phyloP scores from a whole-genome alignment of 1,139 yeast species.

The Kodamaea sp. region DNA sequence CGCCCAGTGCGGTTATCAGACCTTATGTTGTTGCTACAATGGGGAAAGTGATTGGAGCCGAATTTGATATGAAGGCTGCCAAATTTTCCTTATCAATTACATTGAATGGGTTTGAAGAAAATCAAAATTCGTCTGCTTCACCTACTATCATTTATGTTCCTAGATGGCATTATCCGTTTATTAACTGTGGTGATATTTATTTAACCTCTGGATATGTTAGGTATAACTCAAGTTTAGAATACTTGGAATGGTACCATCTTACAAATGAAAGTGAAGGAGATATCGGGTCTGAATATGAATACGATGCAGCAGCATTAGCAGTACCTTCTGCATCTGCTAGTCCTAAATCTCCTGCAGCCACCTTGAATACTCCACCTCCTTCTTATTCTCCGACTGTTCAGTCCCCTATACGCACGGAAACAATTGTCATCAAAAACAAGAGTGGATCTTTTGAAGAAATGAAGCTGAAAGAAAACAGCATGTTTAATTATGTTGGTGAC shows the following conservation, averaged over 20 bases:
- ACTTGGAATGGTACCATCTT: constrained; percentile 69
- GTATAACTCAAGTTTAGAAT: constrained; percentile 48
- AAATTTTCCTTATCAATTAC: constrained; percentile 47
- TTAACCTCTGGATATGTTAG: constrained; percentile 56
- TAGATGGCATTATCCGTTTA: constrained; percentile 58
- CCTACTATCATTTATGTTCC: constrained; percentile 71
- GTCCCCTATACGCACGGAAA: constrained; percentile 18
- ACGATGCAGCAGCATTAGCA: no score
- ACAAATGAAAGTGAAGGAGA: constrained; percentile 7
- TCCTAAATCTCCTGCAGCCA: not conserved
- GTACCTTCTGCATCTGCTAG: not conserved
- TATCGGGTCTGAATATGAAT: not conserved
- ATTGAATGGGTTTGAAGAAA: constrained; percentile 18
- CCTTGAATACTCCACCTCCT: not conserved
- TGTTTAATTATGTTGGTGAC: constrained; percentile 14
- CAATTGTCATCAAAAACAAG: constrained; percentile 37
- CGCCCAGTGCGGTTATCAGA: constrained; percentile 63
- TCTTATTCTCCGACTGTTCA: constrained; percentile 1
- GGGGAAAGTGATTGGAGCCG: constrained; percentile 51
- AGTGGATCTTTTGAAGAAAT: constrained; percentile 35
- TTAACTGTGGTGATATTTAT: constrained; percentile 39
- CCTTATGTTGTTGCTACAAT: constrained; percentile 64
- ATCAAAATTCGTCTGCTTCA: constrained; percentile 6
- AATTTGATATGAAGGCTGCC: constrained; percentile 50
- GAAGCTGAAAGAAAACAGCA: constrained; percentile 11